Evolutionary conservation across 2,329 filamentous ascomycete genomes (phyloP).

Genomic region (Colletotrichum coccodes): DNA sequence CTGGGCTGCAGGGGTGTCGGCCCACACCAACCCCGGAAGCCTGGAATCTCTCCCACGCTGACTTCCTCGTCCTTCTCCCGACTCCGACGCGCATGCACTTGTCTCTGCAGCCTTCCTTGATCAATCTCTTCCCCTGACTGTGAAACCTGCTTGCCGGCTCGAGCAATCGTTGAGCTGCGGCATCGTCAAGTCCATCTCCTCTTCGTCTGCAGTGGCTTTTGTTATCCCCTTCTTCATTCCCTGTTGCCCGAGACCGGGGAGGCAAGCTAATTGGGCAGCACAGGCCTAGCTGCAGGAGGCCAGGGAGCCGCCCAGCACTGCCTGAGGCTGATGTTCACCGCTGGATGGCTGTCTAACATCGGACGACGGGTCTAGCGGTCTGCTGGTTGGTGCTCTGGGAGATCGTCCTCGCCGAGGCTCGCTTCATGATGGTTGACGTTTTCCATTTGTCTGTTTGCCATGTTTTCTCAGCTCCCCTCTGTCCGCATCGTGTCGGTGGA

Average conservation of each 20-base stretch:
- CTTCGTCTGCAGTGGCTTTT: background rate
- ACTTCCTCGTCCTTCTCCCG: background rate
- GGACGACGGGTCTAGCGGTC: constrained; percentile 11
- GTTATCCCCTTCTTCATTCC: background rate
- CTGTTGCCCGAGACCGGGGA: background rate
- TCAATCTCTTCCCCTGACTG: background rate
- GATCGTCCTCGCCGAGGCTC: background rate
- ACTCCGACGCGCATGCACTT: background rate
- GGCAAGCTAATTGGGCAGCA: background rate
- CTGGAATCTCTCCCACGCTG: background rate
- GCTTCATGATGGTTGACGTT: background rate
- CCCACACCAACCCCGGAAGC: constrained; percentile 1
- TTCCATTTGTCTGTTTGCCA: background rate
- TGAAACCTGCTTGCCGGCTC: constrained; percentile 7
- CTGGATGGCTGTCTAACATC: background rate
- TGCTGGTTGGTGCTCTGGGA: background rate
- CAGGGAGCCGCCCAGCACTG: background rate
- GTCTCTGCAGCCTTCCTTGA: background rate
- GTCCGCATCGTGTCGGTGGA: background rate
- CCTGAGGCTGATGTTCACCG: constrained; percentile 13
- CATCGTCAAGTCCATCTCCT: background rate
- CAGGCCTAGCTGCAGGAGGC: background rate
- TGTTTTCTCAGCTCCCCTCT: background rate
- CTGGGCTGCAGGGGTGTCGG: constrained; percentile 19
- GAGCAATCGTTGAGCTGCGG: background rate